Evolutionary conservation across 495 filamentous ascomycete genomes (phyloP).

Genomic region (Amphirosellinia nigrospora): DNA sequence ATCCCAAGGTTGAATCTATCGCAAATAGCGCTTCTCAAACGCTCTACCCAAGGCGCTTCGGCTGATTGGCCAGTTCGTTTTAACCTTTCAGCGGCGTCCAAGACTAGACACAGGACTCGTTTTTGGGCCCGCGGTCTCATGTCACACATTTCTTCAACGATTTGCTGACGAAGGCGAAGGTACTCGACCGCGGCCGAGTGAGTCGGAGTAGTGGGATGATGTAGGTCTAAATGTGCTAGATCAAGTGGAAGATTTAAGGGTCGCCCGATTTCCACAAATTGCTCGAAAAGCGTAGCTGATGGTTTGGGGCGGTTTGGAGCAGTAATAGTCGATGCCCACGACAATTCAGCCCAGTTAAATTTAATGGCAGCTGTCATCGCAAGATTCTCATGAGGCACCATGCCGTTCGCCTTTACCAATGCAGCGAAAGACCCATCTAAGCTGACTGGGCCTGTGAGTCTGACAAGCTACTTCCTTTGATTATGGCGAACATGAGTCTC

Average conservation of each 20-base stretch:
- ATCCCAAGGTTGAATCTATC: slow-evolving; percentile 20
- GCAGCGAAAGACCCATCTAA: slow-evolving; percentile 46
- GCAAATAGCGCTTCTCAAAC: slow-evolving; percentile 25
- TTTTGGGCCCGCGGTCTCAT: slow-evolving; percentile 18
- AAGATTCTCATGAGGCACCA: slow-evolving; percentile 31
- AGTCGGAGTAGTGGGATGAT: slow-evolving; percentile 49
- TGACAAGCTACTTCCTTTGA: slow-evolving; percentile 30
- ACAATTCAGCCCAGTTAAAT: slow-evolving; percentile 38
- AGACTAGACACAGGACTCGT: slow-evolving; percentile 32
- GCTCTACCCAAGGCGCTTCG: slow-evolving; percentile 37
- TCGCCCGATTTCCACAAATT: slow-evolving; percentile 42
- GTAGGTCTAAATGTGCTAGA: slow-evolving; percentile 47
- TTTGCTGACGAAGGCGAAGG: slow-evolving; percentile 26
- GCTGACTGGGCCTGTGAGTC: slow-evolving; percentile 23
- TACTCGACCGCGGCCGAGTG: slow-evolving; percentile 44
- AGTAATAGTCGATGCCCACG: slow-evolving; percentile 44
- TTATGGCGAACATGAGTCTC: slow-evolving; percentile 36
- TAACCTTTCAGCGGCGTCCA: slow-evolving; percentile 35
- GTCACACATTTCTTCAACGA: neutral
- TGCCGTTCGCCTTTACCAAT: slow-evolving; percentile 38
- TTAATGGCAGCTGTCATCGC: slow-evolving; percentile 20
- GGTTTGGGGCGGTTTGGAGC: slow-evolving; percentile 39
- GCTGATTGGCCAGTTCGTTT: slow-evolving; percentile 30
- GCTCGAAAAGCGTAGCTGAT: slow-evolving; percentile 45
- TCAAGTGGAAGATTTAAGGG: slow-evolving; percentile 30